These are phyloP conservation scores for Collybiopsis confluens DNA, from an alignment of 768 basidiomycete species.

Conservation along the genomic window DNA sequence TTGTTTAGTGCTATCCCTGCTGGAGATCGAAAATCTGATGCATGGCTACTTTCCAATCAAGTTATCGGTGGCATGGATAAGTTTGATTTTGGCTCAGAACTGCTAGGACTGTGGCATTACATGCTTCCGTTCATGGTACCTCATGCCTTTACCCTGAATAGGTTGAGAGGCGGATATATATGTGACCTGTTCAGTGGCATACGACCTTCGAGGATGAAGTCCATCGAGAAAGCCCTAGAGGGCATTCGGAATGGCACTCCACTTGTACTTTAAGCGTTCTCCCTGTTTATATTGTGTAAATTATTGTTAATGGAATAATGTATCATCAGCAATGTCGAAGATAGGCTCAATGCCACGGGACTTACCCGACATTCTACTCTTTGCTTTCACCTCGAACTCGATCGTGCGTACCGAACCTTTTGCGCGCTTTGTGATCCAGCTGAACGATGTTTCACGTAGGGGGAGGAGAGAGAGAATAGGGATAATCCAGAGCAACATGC, in stretches of 20 bases:
- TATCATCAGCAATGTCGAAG: neutral
- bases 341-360: too few species aligned
- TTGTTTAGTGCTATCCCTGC: neutral
- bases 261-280: constrained; percentile 2
- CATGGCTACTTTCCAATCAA: constrained; percentile 5
- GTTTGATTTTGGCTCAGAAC: neutral
- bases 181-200: neutral
- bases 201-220: neutral
- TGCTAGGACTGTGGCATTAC: neutral
- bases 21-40: neutral
- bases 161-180: constrained; percentile 1
- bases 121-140: neutral
- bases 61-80: constrained; percentile 3
- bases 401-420: too few species aligned
- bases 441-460: too few species aligned
- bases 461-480: too few species aligned
- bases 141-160: constrained; percentile 3
- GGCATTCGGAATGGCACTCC: neutral
- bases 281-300: neutral
- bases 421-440: too few species aligned
- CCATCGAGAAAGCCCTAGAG: constrained; percentile 1
- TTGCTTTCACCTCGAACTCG: too few species aligned
- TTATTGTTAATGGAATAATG: neutral
- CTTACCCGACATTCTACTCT: too few species aligned
- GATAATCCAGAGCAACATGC: too few species aligned